phyloP scores from a whole-genome alignment of 768 basidiomycete species.

The Pleurotus citrinopileatus region DNA sequence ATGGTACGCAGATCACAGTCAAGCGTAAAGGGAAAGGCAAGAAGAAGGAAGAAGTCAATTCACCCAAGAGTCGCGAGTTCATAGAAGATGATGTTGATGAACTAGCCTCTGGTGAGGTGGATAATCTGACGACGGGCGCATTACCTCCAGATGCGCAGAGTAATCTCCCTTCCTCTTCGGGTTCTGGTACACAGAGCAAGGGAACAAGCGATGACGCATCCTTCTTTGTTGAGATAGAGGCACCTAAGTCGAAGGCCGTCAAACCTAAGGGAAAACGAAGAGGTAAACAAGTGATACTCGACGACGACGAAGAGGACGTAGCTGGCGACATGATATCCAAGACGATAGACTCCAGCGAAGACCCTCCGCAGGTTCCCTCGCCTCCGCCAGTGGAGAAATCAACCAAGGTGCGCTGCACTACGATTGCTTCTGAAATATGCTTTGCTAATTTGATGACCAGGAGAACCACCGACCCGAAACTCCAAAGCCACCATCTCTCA shows the following conservation, averaged over 20 bases:
- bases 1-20: slow-evolving; percentile 3
- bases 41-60: slow-evolving; percentile 27
- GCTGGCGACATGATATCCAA: slow-evolving; percentile 3
- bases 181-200: background rate
- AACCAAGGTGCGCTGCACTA: background rate
- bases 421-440: background rate
- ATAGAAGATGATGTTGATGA: slow-evolving; percentile 31
- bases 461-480: slow-evolving; percentile 10
- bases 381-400: background rate
- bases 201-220: background rate
- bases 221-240: background rate
- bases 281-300: slow-evolving; percentile 8
- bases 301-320: background rate
- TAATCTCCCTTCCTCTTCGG: background rate
- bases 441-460: background rate
- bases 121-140: background rate
- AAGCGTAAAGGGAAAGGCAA: slow-evolving; percentile 29
- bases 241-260: background rate
- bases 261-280: slow-evolving; percentile 9
- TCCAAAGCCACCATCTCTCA: background rate
- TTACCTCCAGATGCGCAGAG: background rate
- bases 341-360: background rate
- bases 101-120: background rate
- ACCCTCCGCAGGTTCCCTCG: background rate
- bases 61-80: slow-evolving; percentile 43